These are phyloP conservation scores for Aspergillus sergii DNA, from an alignment of 2,329 filamentous ascomycete species.

Conservation along the genomic window DNA sequence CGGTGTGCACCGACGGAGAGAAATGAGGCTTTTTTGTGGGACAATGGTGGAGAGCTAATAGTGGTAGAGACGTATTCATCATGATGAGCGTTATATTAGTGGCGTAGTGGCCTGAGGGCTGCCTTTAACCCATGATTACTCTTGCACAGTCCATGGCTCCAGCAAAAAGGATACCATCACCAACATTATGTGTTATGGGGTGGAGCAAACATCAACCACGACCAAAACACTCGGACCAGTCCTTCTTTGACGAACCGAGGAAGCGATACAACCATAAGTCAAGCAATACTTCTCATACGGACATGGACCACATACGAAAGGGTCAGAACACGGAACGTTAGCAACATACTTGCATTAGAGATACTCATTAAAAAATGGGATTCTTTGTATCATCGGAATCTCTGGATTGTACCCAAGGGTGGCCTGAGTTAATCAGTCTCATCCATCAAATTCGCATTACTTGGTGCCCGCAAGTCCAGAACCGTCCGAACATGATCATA, in stretches of 20 bases:
- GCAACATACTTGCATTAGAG: not conserved
- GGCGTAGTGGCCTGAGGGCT: not conserved
- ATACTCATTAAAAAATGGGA: not conserved
- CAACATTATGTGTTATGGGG: not conserved
- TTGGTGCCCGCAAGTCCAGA: slow-evolving; percentile 16
- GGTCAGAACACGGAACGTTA: not conserved
- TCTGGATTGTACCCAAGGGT: not conserved
- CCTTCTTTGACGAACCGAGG: not conserved
- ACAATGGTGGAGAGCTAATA: not conserved
- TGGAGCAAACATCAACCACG: not conserved
- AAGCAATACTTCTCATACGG: no score
- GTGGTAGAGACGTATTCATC: not conserved
- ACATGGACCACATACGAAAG: no score
- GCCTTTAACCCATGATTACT: not conserved
- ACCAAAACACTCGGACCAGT: not conserved
- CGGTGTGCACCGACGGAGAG: not conserved
- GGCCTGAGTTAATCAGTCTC: not conserved
- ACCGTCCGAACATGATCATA: slow-evolving; percentile 26
- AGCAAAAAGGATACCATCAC: not conserved
- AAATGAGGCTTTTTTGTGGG: not conserved
- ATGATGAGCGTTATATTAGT: not conserved
- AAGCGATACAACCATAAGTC: not conserved
- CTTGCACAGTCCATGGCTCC: not conserved
- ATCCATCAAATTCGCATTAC: not conserved
- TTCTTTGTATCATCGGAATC: not conserved